Base-by-base conservation (phyloP, 768 basidiomycete species). In the Suillus fuscotomentosus region DNA sequence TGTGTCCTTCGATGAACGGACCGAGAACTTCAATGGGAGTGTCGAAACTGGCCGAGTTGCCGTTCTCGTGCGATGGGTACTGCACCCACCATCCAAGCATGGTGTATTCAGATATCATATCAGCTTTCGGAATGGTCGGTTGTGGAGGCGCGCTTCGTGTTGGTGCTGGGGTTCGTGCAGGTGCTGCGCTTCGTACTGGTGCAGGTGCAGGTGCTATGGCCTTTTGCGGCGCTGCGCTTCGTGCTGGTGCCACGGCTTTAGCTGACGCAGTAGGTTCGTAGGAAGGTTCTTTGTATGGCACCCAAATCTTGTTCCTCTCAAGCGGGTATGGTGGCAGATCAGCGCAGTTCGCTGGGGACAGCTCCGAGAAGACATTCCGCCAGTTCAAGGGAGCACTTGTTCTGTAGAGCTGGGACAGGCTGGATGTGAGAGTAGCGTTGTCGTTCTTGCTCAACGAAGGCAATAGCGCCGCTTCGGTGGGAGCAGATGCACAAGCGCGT, bases 281-380 rank as follows among this genome's bases (percentile, higher is more conserved):
- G 65, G 10, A 57, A 15, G 66, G 68, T 62, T 83, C 82, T 42
- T 73, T 67, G 70, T 77, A 88, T 0, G 75, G 71, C 2, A 87
- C 80, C 88, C 87, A 90, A 70, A 86, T 90, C 27, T 77, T 81
- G 3, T 80, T 77, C 54, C 76, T 76, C 11, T 81, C 76, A 67
- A 90, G 89, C 1, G 89, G 88, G 71, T 91, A 92, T 4, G 81
- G 76, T 0, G 90, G 90, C 13, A 91, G 73, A 64, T 81, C 81
- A n/a, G 82, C 68, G 65, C 84, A 84, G 3, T 76, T 73, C 10
- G 76, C 72, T 9, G 77, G 62, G 0, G 78, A 67, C 7, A 86
- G 63, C 63, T 86, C 81, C 0, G 78, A 69, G 68, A 86, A 91
- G 7, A 84, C 78, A 3, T 76, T 72, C 22, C 85, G 78, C 90